phyloP scores from a whole-genome alignment of 768 basidiomycete genomes.

The Gloeopeniophorella convolvens region DNA sequence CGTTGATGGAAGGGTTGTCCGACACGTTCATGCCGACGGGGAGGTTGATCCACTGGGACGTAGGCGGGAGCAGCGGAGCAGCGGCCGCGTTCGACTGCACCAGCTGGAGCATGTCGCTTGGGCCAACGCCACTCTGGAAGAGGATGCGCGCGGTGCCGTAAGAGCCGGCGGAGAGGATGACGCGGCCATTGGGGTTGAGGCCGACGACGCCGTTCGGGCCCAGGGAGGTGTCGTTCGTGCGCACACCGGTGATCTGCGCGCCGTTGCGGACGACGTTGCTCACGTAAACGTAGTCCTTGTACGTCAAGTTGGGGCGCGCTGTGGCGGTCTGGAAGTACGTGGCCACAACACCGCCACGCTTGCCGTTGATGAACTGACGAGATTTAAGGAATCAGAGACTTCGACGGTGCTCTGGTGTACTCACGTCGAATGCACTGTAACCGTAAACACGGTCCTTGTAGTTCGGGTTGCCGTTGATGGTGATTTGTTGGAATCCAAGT shows the following conservation, averaged over 20 bases:
- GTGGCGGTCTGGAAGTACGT: constrained; percentile 56
- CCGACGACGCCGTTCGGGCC: constrained; percentile 51
- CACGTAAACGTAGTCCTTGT: constrained; percentile 43
- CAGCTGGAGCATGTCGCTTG: constrained; percentile 47
- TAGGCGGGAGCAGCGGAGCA: constrained; percentile 41
- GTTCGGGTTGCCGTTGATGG: constrained; percentile 51
- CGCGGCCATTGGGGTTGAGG: constrained; percentile 49
- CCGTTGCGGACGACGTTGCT: constrained; percentile 52
- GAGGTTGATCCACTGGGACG: constrained; percentile 47
- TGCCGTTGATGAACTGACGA: constrained; percentile 31
- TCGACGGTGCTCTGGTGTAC: no score
- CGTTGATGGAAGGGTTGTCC: constrained; percentile 61
- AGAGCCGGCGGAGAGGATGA: constrained; percentile 52
- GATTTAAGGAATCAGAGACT: no score
- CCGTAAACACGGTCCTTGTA: constrained; percentile 55
- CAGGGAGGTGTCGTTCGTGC: constrained; percentile 51
- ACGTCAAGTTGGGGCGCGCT: constrained; percentile 44
- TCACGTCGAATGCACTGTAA: constrained; percentile 38
- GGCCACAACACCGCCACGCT: constrained; percentile 48
- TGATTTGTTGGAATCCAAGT: constrained; percentile 46
- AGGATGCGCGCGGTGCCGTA: constrained; percentile 52
- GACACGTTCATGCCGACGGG: constrained; percentile 52
- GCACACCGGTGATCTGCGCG: constrained; percentile 48
- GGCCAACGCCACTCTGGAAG: constrained; percentile 58
- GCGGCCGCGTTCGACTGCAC: constrained; percentile 43